Evolutionary conservation across 768 basidiomycete genomes (phyloP), one percentile per base, ranked within the genome.

Genomic region (Fomitopsis pulvina): DNA sequence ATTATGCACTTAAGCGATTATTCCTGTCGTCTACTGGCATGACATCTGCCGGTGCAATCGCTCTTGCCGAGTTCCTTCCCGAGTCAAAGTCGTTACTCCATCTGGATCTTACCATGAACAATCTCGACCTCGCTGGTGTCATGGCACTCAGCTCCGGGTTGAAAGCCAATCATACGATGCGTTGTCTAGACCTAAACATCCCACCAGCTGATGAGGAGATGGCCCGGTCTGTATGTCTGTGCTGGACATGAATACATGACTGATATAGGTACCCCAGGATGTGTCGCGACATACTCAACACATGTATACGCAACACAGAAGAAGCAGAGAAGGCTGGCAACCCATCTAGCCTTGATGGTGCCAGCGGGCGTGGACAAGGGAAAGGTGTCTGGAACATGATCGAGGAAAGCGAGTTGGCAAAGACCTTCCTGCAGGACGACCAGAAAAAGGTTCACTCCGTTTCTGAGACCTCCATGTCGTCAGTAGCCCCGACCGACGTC

Each of bases 41-140:
- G 61, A 79, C 80, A 0, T 87, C 89, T 0, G 72, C 83, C 0
- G 93, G 92, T 1, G 94, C 95, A 0, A 98, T 98, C 54, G 87
- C 92, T 0, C 78, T 98, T 1, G 96, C 95, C 2, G 95, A 98
- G 65, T 98, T 96, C 71, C 79, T 98, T 0, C 93, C 94, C 0
- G 94, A 98, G 64, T 85, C 89, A 0, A 78, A 75, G 16, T 87
- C 86, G 0, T 74, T 99, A 4, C 74, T 97, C 0, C 94, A 98
- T 65, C 81, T 99, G 47, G 96, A 97, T 66, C 69, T 96, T 25
- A 96, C 92, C 0, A 70, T 77, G 57, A 95, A 95, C 63, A 66
- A 73, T 5, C 70, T 98, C 27, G 92, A 92, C 60, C 74, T 92
- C 29, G 93, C 94, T 0, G 94, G 91, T 16, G 87, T 96, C 3